Evolutionary conservation across 2,329 filamentous ascomycete species (phyloP), one percentile per base, ranked within the genome.

Genomic region (Sordariomycetes sp.): DNA sequence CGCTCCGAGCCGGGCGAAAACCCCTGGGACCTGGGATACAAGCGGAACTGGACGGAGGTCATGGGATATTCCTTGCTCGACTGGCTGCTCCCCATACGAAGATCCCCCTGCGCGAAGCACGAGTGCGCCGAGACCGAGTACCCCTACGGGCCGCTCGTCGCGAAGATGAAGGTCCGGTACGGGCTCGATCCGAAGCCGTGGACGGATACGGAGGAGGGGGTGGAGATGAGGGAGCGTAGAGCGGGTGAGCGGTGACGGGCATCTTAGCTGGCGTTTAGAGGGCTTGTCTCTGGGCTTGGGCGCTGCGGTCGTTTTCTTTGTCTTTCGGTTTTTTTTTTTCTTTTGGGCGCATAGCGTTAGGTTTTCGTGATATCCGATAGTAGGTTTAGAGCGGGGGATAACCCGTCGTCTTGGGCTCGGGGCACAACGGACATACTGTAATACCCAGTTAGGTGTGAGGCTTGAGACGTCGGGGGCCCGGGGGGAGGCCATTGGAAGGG

Each of bases 81-180:
- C 59, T 97, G 91, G 91, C 65, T 96, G 13, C 70, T 96, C 1
- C 92, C 92, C 0, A 68, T 95, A 36, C 81, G 76, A 58, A 77
- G 80, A 59, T 90, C 87, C 4, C 92, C 92, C 0, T 92, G 87
- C 67, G 78, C 78, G 55, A 78, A 80, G 56, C 87, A 91, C 63
- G 82, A 82, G 53, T 78, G 76, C 62, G 74, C 76, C 59, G 76
- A 80, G 60, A 85, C 87, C 64, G 81, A 88, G 58, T 95, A 87
- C 66, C 76, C 78, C 15, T 74, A 88, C 64, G 87, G 87, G 0
- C 77, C 77, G 3, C 73, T 82, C 3, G 75, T 92, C 2, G 70
- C 78, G 34, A 67, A 76, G 32, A 65, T 89, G 57, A 80, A 78
- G 62, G 69, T 65, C 53, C 69, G 76, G 58, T 52, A 56, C 28